A percentile compares a stretch with the other conserved stretches of the same genome.
Evolutionary conservation across 202 grass and related monocot genomes (phyloP).

Genomic region (Sporobolus alterniflorus): DNA sequence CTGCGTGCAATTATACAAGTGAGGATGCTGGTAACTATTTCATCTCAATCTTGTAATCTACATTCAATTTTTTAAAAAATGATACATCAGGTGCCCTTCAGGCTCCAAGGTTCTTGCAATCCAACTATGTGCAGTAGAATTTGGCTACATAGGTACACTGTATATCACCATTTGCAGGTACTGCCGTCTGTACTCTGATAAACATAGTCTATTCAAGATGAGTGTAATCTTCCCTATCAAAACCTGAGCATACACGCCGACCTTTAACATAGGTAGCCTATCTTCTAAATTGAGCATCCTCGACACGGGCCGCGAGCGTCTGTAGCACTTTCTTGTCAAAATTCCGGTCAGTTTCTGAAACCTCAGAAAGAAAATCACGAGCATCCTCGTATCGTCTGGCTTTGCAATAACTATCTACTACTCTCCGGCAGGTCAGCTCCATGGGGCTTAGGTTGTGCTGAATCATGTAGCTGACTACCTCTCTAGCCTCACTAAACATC

Average conservation of each 20-base stretch:
- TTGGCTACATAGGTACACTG: slow-evolving; percentile 28
- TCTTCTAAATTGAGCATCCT: slow-evolving; percentile 35
- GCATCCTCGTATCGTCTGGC: slow-evolving; percentile 64
- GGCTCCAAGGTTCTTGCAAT: background rate
- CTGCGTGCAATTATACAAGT: background rate
- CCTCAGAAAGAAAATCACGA: slow-evolving; percentile 51
- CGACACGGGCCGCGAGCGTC: slow-evolving; percentile 5
- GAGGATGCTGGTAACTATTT: background rate
- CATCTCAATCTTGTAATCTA: background rate
- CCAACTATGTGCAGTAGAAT: slow-evolving; percentile 18
- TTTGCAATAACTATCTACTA: slow-evolving; percentile 77
- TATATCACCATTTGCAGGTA: slow-evolving; percentile 29
- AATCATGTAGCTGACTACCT: slow-evolving; percentile 88
- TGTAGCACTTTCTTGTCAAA: slow-evolving; percentile 35
- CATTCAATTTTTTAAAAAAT: background rate
- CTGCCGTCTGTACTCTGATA: background rate
- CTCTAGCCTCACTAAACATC: slow-evolving; percentile 78
- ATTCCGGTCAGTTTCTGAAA: slow-evolving; percentile 53
- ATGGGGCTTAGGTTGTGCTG: slow-evolving; percentile 67
- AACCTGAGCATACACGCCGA: background rate
- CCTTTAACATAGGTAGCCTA: background rate
- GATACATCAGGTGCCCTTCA: background rate
- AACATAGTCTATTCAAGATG: slow-evolving; percentile 7
- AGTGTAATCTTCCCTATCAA: slow-evolving; percentile 8
- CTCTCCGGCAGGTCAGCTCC: slow-evolving; percentile 77